Base-by-base conservation (phyloP, 2,329 filamentous ascomycete species). In the Elsinoe perseae region DNA sequence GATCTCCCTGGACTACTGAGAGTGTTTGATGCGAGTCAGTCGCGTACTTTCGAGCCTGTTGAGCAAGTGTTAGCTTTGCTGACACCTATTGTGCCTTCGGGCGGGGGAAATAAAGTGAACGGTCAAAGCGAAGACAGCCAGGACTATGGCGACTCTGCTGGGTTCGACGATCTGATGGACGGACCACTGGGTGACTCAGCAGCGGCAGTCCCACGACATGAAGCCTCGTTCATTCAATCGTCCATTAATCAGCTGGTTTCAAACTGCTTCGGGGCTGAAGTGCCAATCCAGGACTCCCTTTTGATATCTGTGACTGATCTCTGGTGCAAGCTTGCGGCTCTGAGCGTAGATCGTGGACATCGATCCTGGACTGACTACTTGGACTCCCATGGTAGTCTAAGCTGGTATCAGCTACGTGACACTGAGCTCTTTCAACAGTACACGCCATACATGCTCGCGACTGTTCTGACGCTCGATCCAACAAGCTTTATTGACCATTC, bases 81-180 rank as follows among this genome's bases (percentile, higher is more conserved):
- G 4, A 64, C 72, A 8, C 65, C 54, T 8, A 69, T 30, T 78
- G 77, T 62, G 56, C 60, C 59, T 61, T 54, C 43, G 56, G 58
- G 57, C 61, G 59, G 56, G 50, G 32, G 40, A 18, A 28, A 60
- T n/a, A 54, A 65, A n/a, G 55, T 57, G 12, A 64, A 72, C 23
- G 62, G 62, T 4, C 69, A 54, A 10, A 78, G 74, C 56, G 81
- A 84, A 54, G 82, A 85, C 54, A 84, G 81, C 60, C 82, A 85
- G 64, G 81, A 84, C 46, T 84, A 82, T 62, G 81, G 81, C 27
- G 80, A 82, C 58, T 80, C 77, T 70, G 71, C 75, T 20, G 80
- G 74, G 18, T 70, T 83, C 50, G 76, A 80, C 57, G 76, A 78
- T 30, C 56, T 64, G 8, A 20, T 48, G 8, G 53, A 32, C 9